Evolutionary conservation across 176 grass and related monocot species (phyloP), one percentile per base, ranked within the genome.

Genomic region (Poa annua): DNA sequence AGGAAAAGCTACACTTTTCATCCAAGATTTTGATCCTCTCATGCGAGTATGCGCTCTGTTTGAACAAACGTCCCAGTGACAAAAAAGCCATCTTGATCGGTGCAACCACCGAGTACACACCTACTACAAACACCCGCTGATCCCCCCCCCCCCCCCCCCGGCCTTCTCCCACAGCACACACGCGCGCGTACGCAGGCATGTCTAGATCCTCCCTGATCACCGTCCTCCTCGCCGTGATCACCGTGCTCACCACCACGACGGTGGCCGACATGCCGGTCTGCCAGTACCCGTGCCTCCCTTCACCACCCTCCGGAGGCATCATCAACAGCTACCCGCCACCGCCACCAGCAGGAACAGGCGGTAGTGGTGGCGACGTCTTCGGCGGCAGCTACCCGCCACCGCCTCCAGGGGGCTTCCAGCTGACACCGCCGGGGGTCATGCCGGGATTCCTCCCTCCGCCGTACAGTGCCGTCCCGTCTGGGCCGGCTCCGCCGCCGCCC

Each of bases 231-330:
- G 20, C 55, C 73, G 15, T 82, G 83, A 20, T 64, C 88, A 71
- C 48, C 66, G n/a, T 49, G 65, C 53, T 84, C 65, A 8, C 47
- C 66, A 19, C 19, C 21, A 85, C 73, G 50, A 32, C 82, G 73
- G 76, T 44, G 16, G 79, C 74, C 0, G 88, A 90, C 84, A 79
- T 82, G 41, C 82, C 82, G 9, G 78, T 85, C 21, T 91, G 89
- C 45, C 86, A 86, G 11, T 91, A 91, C 82, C 89, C 89, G 16
- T 92, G 87, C 85, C 91, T 88, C 10, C 91, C 87, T 8, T 85
- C 91, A 45, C 91, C 84, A 3, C 67, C 38, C 63, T 44, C 77
- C 0, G 76, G 71, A 7, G 70, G 79, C 13, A 9, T 38, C 32
- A 64, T 77, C 38, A 75, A 63, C 77, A 76, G 64, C 81, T 89